Evolutionary conservation across 768 basidiomycete species (phyloP), one percentile per base, ranked within the genome.

Genomic region (Vishniacozyma victoriae): DNA sequence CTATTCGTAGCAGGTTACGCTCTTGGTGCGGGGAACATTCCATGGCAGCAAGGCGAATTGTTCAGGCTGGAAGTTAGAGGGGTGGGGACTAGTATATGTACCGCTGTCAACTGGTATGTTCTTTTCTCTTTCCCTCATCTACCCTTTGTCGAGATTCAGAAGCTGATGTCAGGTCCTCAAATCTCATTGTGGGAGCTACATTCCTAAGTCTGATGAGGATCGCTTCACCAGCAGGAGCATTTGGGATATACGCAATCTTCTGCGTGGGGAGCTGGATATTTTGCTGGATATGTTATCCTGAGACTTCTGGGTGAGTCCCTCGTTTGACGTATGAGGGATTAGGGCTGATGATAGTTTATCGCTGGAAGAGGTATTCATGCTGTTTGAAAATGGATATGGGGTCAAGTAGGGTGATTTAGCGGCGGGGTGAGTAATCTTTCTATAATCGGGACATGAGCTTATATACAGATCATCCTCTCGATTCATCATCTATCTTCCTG

Each of bases 1-100:
- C 64, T 85, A 56, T 89, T 84, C 71, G 86, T 87, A 18, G 84
- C 84, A 1, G 83, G 83, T 9, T 90, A 89, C 61, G 87, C 85
- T 0, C 83, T 79, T 2, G 83, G 86, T 3, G 72, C 87, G 14
- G 86, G 86, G 0, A 85, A 86, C 59, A 81, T 87, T 2, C 87
- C 87, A 0, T 88, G 87, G 87, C 85, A 87, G 60, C 87, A 87
- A 68, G 86, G 85, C 36, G 87, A 88, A 64, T 76, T 90, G 11
- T 89, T 89, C 72, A 76, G 78, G 16, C 78, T 88, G 31, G 84
- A 87, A 76, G 83, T 85, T 15, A 79, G 86, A 41, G 86, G 87
- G 2, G 79, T 87, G 48, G 86, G 85, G 24, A 84, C 84, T 5
- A 83, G 82, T 0, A 76, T 86, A 40, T 76, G 81, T 9, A 86